phyloP scores from a whole-genome alignment of 257 asterid species.

The Solanum sparsipilum region DNA sequence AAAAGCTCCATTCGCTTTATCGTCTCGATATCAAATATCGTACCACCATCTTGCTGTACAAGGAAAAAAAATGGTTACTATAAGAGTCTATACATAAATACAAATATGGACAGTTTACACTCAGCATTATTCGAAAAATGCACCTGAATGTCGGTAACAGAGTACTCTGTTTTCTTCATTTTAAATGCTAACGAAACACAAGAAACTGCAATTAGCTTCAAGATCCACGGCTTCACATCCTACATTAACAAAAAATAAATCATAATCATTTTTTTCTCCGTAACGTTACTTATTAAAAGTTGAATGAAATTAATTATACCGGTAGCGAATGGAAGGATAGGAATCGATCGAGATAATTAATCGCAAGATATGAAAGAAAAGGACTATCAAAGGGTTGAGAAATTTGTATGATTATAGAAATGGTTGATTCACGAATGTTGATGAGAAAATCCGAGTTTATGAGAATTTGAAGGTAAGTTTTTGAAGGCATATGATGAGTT shows the following conservation, averaged over 20 bases:
- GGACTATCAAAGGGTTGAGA: constrained; percentile 25
- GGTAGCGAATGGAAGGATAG: constrained; percentile 30
- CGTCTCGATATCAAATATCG: constrained; percentile 19
- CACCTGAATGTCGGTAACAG: constrained; percentile 37
- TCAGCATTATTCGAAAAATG: not conserved
- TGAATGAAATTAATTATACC: constrained; percentile 7
- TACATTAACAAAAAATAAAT: constrained; percentile 2
- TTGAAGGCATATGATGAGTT: constrained; percentile 48
- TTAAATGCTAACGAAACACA: constrained; percentile 62
- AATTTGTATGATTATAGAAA: constrained; percentile 19
- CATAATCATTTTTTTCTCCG: not conserved
- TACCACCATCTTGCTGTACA: constrained; percentile 23
- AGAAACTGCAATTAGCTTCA: constrained; percentile 40
- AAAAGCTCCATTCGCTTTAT: constrained; percentile 54
- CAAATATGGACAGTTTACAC: not conserved
- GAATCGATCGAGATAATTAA: constrained; percentile 66
- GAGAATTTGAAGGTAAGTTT: constrained; percentile 11
- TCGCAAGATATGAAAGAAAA: constrained; percentile 37
- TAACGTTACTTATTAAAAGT: not conserved
- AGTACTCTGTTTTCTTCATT: constrained; percentile 42
- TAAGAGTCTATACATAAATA: too few species aligned
- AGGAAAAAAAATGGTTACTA: not conserved
- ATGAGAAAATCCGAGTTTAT: not conserved
- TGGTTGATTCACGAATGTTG: constrained; percentile 25
- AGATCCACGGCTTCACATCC: constrained; percentile 63